Conservation (phyloP, 805 yeast genomes). For the Komagataella kurtzmanii region DNA sequence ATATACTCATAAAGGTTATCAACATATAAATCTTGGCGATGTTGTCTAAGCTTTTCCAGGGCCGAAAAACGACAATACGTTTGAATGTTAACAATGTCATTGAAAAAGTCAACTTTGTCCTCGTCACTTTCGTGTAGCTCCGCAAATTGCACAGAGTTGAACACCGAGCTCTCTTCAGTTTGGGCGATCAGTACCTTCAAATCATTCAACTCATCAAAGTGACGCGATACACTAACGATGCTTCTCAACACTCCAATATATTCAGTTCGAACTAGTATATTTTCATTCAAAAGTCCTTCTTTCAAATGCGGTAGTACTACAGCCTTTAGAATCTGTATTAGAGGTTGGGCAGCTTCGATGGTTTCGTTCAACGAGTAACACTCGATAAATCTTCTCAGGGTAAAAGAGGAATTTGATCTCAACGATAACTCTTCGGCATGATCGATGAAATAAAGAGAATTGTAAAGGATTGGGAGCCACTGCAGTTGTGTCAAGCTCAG, state of each 20-base stretch:
- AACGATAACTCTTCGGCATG: conserved; percentile 73
- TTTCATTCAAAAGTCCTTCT: conserved; percentile 44
- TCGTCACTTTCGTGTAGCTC: conserved; percentile 32
- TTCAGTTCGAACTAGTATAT: conserved; percentile 58
- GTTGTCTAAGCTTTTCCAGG: conserved; percentile 41
- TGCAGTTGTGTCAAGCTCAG: conserved; percentile 30
- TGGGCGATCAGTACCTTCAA: conserved; percentile 5
- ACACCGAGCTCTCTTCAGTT: conserved; percentile 30
- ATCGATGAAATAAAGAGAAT: conserved; percentile 54
- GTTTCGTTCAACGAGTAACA: conserved; percentile 21
- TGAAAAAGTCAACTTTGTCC: conserved; percentile 73
- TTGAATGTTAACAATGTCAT: conserved; percentile 73
- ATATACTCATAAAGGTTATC: conserved; percentile 25
- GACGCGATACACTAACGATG: conserved; percentile 31
- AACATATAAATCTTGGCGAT: conserved; percentile 18
- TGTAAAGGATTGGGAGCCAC: conserved; percentile 72
- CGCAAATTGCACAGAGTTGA: conserved; percentile 27
- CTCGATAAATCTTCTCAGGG: conserved; percentile 55
- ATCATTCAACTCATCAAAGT: conserved; percentile 2
- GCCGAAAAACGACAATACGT: conserved; percentile 79
- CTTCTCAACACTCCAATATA: conserved; percentile 56
- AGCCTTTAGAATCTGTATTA: conserved; percentile 30
- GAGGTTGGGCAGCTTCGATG: conserved; percentile 14
- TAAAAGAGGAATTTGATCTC: conserved; percentile 61
- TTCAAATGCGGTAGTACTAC: conserved; percentile 53